Evolutionary conservation across 495 filamentous ascomycete genomes (phyloP), one percentile per base, ranked within the genome.

Genomic region (Cercophora samala): DNA sequence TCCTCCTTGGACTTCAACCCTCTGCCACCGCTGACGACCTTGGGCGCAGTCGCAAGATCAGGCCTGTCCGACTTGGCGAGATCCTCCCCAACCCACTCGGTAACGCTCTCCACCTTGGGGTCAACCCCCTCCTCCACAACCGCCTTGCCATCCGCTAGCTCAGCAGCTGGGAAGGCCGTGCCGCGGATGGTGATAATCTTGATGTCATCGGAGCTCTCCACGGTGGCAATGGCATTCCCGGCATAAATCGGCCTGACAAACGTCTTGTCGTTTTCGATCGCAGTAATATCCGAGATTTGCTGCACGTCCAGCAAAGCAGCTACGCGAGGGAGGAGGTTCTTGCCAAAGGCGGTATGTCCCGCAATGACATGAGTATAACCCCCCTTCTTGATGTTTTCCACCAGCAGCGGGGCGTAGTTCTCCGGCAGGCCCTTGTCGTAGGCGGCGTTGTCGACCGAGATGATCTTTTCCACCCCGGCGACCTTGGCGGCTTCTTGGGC

Each of bases 181-280:
- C 93, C 93, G 70, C 95, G 88, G 64, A 97, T 90, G 37, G 95
- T 99, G 70, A 98, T 85, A 53, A 97, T 77, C 80, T 97, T 99
- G 78, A 92, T 88, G 3, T 82, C 72, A 74, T 99, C 96, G 64
- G 85, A 85, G 6, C 92, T 96, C 76, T 98, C 91, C 32, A 97
- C 93, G n/a, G 96, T 99, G 17, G 96, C 87, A 72, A 99, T 95
- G 60, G 93, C 96, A 75, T 99, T 99, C 54, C 95, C 95, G 62
- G 95, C 95, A 74, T 99, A 99, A 74, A 99, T 97, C 55, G 96
- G 93, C 37, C 95, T 91, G 54, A 97, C 91, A 75, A 98, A 99
- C 22, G 92, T 98, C 77, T 96, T 92, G 74, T 97, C 93, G 78
- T 88, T 87, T 79, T 97, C 85, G 69, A 98, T 91, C 2, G 79